A percentile compares a stretch with the other conserved stretches of the same genome.
These are phyloP conservation scores for Trichomonas tenax DNA, from an alignment of 208 protist species.

Conservation along the genomic window DNA sequence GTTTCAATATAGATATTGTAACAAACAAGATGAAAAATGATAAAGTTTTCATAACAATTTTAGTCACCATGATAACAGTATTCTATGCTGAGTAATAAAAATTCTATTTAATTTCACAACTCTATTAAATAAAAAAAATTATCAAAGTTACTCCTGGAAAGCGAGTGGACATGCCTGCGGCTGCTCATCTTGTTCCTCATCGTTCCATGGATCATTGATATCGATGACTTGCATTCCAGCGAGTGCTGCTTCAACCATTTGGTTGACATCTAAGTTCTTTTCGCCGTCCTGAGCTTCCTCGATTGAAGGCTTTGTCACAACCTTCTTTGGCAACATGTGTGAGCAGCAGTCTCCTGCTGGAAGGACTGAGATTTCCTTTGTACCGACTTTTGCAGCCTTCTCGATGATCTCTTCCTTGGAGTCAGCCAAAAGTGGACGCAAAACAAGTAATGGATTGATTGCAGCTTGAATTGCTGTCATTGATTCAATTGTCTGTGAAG, in stretches of 20 bases:
- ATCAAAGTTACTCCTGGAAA: neutral
- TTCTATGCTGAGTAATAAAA: too few relatives aligned
- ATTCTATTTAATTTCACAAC: too few relatives aligned
- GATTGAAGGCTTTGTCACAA: neutral
- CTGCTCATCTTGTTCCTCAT: neutral
- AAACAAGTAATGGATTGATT: neutral
- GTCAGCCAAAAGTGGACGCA: neutral
- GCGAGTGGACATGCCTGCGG: neutral
- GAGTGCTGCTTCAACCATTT: neutral
- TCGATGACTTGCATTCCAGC: neutral
- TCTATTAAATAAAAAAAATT: neutral
- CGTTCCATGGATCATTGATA: slow-evolving; percentile 12
- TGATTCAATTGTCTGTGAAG: neutral
- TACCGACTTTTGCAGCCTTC: neutral
- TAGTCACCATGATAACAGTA: too few relatives aligned
- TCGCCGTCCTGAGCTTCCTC: neutral
- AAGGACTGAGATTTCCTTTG: neutral
- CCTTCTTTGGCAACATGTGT: neutral
- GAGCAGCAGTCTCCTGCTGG: neutral
- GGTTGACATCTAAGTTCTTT: neutral
- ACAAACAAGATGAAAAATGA: too few relatives aligned
- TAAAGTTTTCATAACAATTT: too few relatives aligned
- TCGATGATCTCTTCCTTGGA: neutral
- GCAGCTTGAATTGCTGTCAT: neutral
- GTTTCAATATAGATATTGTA: too few relatives aligned